phyloP scores from a whole-genome alignment of 106 monocot species.

The Acorus gramineus region DNA sequence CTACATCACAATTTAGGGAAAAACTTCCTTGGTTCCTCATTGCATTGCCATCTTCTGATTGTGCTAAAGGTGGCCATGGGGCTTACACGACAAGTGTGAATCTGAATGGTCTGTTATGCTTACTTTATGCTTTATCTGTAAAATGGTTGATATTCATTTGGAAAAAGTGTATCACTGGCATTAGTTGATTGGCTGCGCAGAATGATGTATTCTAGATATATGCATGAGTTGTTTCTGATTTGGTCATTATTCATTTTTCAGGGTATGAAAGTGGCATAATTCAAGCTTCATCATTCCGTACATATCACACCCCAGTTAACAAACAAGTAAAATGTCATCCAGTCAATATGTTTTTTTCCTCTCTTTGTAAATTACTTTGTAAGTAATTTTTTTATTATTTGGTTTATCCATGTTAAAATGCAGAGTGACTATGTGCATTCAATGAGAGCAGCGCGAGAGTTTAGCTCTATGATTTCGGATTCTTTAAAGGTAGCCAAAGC shows the following conservation, averaged over 20 bases:
- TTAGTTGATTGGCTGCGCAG: no score
- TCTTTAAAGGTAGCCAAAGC: slow-evolving; percentile 57
- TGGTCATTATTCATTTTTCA: slow-evolving; percentile 14
- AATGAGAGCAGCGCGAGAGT: slow-evolving; percentile 85
- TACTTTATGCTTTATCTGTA: not conserved
- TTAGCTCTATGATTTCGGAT: slow-evolving; percentile 72
- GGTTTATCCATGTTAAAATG: not conserved
- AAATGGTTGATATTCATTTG: no score
- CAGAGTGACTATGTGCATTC: slow-evolving; percentile 89
- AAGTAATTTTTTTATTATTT: slow-evolving; percentile 1
- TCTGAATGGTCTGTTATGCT: slow-evolving; percentile 48
- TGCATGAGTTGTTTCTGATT: not conserved
- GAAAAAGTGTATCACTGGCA: no score
- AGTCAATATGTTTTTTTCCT: no score
- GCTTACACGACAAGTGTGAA: slow-evolving; percentile 82
- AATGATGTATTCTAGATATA: not conserved
- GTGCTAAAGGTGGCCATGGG: slow-evolving; percentile 97
- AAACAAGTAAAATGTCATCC: slow-evolving; percentile 53
- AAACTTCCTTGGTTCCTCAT: slow-evolving; percentile 98
- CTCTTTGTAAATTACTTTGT: slow-evolving; percentile 1
- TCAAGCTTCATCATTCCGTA: slow-evolving; percentile 82
- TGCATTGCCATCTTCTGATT: slow-evolving; percentile 82
- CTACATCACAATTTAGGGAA: slow-evolving; percentile 75
- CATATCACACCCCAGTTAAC: slow-evolving; percentile 91
- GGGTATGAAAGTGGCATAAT: slow-evolving; percentile 77